Percentiles rank a stretch among this genome's conserved stretches.
phyloP scores from a whole-genome alignment of 495 filamentous ascomycete species.

The Poronia punctata region DNA sequence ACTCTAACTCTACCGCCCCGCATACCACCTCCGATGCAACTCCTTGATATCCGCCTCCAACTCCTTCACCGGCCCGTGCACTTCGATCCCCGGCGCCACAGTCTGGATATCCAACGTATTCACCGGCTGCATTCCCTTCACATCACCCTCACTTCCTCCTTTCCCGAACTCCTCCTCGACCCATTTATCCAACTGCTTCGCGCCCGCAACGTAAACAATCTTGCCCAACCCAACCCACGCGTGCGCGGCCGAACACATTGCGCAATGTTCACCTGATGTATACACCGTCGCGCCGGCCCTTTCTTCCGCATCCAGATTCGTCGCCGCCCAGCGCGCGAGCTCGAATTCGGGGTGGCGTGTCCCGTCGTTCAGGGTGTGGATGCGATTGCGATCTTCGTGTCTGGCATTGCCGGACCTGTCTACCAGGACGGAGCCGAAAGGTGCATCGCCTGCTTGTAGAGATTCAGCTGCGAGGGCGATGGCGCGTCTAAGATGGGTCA shows the following conservation, averaged over 20 bases:
- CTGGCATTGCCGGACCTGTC: background rate
- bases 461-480: constrained; percentile 24
- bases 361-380: constrained; percentile 3
- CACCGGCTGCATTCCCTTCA: background rate
- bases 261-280: constrained; percentile 32
- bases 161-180: constrained; percentile 3
- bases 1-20: background rate
- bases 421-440: constrained; percentile 21
- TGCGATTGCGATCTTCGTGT: constrained; percentile 14
- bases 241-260: constrained; percentile 29
- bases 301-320: constrained; percentile 18
- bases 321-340: constrained; percentile 13
- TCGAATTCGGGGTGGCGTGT: constrained; percentile 17
- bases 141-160: background rate
- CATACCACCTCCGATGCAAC: constrained; percentile 5
- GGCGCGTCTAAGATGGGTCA: constrained; percentile 1
- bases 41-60: constrained; percentile 7
- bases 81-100: constrained; percentile 4
- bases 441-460: constrained; percentile 24
- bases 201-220: constrained; percentile 21
- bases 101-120: background rate
- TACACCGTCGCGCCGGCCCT: constrained; percentile 24
- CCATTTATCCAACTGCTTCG: constrained; percentile 7
- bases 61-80: constrained; percentile 6
- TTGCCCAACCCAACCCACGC: constrained; percentile 21